A percentile compares a stretch with the other conserved stretches of the same genome.
These are phyloP conservation scores for Colletotrichum liriopes DNA, from an alignment of 2,329 filamentous ascomycete genomes.

Conservation along the genomic window DNA sequence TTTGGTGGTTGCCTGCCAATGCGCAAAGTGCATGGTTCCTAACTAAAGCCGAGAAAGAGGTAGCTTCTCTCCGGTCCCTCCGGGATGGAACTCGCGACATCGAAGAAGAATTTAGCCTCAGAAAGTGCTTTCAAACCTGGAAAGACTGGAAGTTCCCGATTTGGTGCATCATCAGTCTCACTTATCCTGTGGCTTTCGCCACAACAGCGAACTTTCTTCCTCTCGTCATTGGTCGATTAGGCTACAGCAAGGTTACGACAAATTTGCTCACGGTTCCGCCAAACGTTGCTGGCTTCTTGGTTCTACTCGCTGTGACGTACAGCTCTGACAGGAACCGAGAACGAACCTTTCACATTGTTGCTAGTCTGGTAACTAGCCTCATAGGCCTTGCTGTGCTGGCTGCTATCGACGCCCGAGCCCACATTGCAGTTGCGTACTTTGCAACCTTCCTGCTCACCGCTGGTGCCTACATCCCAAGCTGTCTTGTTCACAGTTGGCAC, in stretches of 20 bases:
- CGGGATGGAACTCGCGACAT: slow-evolving; percentile 61
- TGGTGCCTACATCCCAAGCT: slow-evolving; percentile 64
- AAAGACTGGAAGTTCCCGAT: slow-evolving; percentile 54
- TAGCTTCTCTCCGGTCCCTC: slow-evolving; percentile 57
- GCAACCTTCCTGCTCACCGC: slow-evolving; percentile 65
- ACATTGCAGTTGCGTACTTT: slow-evolving; percentile 64
- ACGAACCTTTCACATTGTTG: slow-evolving; percentile 63
- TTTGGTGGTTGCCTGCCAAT: slow-evolving; percentile 47
- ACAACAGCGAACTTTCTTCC: slow-evolving; percentile 62
- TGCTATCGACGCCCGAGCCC: slow-evolving; percentile 47
- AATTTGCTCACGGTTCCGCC: slow-evolving; percentile 52
- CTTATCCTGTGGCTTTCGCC: slow-evolving; percentile 64
- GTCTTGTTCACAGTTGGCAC: slow-evolving; percentile 66
- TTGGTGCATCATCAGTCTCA: slow-evolving; percentile 63
- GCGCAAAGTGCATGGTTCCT: slow-evolving; percentile 65
- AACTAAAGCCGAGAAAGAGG: slow-evolving; percentile 61
- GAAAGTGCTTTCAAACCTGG: slow-evolving; percentile 60
- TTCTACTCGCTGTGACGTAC: slow-evolving; percentile 60
- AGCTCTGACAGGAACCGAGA: slow-evolving; percentile 62
- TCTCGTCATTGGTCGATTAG: slow-evolving; percentile 61
- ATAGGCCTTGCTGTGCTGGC: slow-evolving; percentile 65
- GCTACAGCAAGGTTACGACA: slow-evolving; percentile 60
- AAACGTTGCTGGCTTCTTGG: slow-evolving; percentile 62
- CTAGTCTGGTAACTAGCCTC: slow-evolving; percentile 50
- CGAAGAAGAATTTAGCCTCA: slow-evolving; percentile 55